These are phyloP conservation scores for Diaporthe ilicicola DNA, from an alignment of 2,329 filamentous ascomycete genomes.

Conservation along the genomic window DNA sequence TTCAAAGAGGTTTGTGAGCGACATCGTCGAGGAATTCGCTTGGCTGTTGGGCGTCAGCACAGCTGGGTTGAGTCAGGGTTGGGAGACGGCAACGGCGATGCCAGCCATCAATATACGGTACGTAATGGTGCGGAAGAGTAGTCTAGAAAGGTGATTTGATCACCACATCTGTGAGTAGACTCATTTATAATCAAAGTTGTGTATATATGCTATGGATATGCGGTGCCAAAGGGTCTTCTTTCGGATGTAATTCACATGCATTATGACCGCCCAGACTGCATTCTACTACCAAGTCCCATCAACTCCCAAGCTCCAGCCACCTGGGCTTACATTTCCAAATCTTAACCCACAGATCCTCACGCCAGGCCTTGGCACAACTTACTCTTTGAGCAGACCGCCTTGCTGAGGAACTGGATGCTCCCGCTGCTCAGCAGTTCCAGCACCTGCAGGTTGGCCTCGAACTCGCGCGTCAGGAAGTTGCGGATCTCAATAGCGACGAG, in stretches of 20 bases:
- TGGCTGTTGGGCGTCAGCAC: neutral
- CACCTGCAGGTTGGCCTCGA: slow-evolving; percentile 61
- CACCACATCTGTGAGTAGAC: too few species aligned
- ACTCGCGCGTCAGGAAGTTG: slow-evolving; percentile 51
- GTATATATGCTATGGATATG: neutral
- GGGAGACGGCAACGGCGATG: too few species aligned
- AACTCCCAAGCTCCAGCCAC: neutral
- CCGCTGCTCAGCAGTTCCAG: slow-evolving; percentile 63
- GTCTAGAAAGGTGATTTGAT: too few species aligned
- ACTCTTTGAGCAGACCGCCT: slow-evolving; percentile 57
- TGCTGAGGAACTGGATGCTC: slow-evolving; percentile 56
- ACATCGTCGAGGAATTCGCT: neutral
- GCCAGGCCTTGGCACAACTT: slow-evolving; percentile 41
- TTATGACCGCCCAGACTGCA: neutral
- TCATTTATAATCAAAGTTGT: too few species aligned
- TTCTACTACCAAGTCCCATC: too few species aligned
- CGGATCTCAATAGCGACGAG: slow-evolving; percentile 43
- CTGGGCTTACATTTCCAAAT: neutral
- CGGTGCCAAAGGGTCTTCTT: neutral
- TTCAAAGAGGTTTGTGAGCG: neutral
- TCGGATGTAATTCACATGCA: neutral
- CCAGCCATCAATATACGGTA: neutral
- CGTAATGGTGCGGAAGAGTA: too few species aligned
- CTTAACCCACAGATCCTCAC: neutral
- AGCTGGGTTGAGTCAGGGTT: neutral